phyloP scores from a whole-genome alignment of 2,329 filamentous ascomycete species.

The Paecilomyces fulvus region DNA sequence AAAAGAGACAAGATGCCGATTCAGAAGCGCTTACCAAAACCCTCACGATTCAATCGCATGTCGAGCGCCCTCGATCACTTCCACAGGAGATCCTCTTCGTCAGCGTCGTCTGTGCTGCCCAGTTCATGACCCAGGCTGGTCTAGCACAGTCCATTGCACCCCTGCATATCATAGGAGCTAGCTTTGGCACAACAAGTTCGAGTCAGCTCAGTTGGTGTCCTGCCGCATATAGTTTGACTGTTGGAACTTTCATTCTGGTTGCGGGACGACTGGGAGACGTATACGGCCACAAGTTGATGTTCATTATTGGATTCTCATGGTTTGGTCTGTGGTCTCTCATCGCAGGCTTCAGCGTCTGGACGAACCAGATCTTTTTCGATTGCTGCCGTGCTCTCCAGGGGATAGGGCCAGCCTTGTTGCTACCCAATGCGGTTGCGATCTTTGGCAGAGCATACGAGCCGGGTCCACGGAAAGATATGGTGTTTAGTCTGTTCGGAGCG shows the following conservation, averaged over 20 bases:
- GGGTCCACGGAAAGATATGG: conserved; percentile 51
- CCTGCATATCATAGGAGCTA: conserved; percentile 40
- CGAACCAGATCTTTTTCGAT: conserved; percentile 42
- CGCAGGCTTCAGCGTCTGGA: conserved; percentile 27
- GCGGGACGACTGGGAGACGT: conserved; percentile 30
- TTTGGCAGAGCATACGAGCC: conserved; percentile 50
- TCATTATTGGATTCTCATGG: conserved; percentile 28
- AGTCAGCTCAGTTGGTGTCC: conserved; percentile 49
- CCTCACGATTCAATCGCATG: conserved; percentile 9
- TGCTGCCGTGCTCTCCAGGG: conserved; percentile 48
- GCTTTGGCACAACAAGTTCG: conserved; percentile 37
- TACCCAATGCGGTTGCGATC: conserved; percentile 58
- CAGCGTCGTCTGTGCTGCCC: conserved; percentile 26
- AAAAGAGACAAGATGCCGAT: conserved; percentile 3
- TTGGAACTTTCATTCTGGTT: conserved; percentile 32
- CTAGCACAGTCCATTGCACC: conserved; percentile 43
- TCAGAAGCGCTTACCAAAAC: conserved; percentile 9
- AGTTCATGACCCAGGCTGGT: conserved; percentile 41
- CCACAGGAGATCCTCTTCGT: conserved; percentile 25
- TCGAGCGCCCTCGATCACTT: conserved; percentile 9
- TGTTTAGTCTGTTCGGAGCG: conserved; percentile 47
- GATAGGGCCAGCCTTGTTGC: conserved; percentile 50
- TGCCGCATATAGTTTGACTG: conserved; percentile 47
- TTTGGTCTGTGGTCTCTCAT: conserved; percentile 28
- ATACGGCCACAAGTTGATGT: conserved; percentile 29